Conservation (phyloP, 441 rosid species). For the Cnidoscolus chayamansa region DNA sequence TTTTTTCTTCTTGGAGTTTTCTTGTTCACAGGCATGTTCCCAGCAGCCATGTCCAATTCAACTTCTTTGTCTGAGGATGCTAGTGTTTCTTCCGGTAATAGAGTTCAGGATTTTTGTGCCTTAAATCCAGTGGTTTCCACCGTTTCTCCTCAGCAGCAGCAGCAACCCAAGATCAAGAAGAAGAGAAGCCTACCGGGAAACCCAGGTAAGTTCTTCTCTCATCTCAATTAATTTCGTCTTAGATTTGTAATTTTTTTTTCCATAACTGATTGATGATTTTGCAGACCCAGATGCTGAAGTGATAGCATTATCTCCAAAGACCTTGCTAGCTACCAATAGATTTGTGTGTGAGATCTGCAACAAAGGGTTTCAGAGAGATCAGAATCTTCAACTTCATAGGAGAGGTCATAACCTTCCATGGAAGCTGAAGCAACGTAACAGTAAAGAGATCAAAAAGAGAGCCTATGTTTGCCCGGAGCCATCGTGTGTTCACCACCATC, state of each 20-base stretch:
- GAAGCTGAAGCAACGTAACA: constrained; percentile 77
- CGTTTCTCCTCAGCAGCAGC: constrained; percentile 40
- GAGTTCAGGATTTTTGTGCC: constrained; percentile 47
- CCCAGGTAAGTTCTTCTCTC: constrained; percentile 49
- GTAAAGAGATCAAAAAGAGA: constrained; percentile 50
- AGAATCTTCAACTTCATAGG: constrained; percentile 86
- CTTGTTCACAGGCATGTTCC: constrained; percentile 51
- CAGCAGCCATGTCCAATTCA: constrained; percentile 55
- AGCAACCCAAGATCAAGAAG: constrained; percentile 54
- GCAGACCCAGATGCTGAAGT: constrained; percentile 88
- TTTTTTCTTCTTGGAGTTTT: constrained; percentile 50
- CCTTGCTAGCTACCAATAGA: constrained; percentile 76
- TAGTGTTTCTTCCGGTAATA: constrained; percentile 57
- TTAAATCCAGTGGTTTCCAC: constrained; percentile 38
- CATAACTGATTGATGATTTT: not conserved
- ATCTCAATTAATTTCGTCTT: not conserved
- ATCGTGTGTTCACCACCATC: constrained; percentile 63
- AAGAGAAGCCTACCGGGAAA: constrained; percentile 89
- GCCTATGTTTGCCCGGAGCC: constrained; percentile 71
- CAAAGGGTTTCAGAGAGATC: constrained; percentile 87
- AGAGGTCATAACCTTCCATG: constrained; percentile 94
- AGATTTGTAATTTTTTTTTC: not conserved
- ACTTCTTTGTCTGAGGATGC: constrained; percentile 69
- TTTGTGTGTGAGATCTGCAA: constrained; percentile 88
- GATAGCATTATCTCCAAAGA: constrained; percentile 72